Evolutionary conservation across 495 filamentous ascomycete species (phyloP).

Genomic region (Aspergillus homomorphus): DNA sequence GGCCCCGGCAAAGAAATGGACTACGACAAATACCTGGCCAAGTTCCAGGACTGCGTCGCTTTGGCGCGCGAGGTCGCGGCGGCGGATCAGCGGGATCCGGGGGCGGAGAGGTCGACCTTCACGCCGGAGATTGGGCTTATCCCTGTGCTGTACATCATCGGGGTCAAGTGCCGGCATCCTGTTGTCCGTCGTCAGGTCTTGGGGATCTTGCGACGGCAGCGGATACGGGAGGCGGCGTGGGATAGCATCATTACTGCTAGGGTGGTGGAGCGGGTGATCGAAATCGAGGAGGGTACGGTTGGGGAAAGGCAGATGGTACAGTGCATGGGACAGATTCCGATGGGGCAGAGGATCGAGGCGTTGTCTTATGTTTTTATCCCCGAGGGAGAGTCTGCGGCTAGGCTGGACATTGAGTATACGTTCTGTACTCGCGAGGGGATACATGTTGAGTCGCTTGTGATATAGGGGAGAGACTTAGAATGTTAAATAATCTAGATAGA

Average conservation of each 20-base stretch:
- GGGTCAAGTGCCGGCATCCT: constrained; percentile 31
- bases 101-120: constrained; percentile 6
- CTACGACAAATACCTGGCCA: constrained; percentile 9
- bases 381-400: constrained; percentile 17
- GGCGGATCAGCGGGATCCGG: constrained; percentile 8
- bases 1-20: constrained; percentile 13
- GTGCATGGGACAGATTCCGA: constrained; percentile 24
- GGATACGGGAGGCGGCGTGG: constrained; percentile 30
- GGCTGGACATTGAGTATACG: constrained; percentile 29
- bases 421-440: constrained; percentile 21
- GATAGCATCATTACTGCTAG: constrained; percentile 28
- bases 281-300: constrained; percentile 22
- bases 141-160: constrained; percentile 27
- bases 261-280: constrained; percentile 28
- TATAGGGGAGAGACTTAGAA: constrained; percentile 10
- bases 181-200: constrained; percentile 21
- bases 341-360: constrained; percentile 26
- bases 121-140: constrained; percentile 12
- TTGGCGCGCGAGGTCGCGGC: constrained; percentile 8
- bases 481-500: no score
- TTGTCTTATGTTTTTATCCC: constrained; percentile 21
- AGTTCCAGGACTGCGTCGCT: constrained; percentile 10
- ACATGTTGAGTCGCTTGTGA: constrained; percentile 22
- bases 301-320: constrained; percentile 13
- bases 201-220: constrained; percentile 26